phyloP scores from a whole-genome alignment of 805 yeast genomes.

The Naumovozyma castellii region DNA sequence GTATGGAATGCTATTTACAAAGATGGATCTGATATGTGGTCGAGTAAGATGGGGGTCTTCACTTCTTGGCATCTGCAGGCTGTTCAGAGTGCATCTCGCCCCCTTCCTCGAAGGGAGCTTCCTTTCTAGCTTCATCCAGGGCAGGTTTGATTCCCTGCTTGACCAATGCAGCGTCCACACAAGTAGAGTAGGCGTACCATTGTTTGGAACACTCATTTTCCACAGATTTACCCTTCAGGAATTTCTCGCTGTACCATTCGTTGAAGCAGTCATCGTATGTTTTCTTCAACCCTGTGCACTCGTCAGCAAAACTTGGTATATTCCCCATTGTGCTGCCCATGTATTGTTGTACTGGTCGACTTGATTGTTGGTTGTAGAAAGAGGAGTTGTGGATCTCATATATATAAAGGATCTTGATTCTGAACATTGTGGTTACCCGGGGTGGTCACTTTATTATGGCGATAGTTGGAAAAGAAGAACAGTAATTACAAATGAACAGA shows the following conservation, averaged over 20 bases:
- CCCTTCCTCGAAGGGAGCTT: constrained; percentile 76
- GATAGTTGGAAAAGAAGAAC: no score
- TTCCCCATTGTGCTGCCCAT: constrained; percentile 44
- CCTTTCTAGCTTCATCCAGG: constrained; percentile 81
- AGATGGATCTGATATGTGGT: background rate
- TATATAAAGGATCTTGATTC: no score
- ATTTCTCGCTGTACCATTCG: constrained; percentile 86
- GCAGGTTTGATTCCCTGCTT: constrained; percentile 71
- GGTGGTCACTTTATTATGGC: no score
- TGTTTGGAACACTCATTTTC: constrained; percentile 85
- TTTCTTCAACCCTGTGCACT: constrained; percentile 79
- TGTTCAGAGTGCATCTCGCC: constrained; percentile 32
- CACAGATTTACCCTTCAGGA: constrained; percentile 43
- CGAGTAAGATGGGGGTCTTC: background rate
- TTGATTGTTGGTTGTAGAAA: no score
- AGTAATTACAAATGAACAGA: no score
- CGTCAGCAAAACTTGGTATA: constrained; percentile 86
- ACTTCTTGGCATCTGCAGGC: background rate
- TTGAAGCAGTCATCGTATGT: constrained; percentile 90
- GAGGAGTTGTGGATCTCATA: no score
- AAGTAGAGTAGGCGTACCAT: constrained; percentile 83
- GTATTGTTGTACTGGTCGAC: no score
- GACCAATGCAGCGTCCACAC: constrained; percentile 65
- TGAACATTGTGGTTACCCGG: no score
- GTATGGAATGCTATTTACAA: no score